Percentiles rank a stretch among this genome's conserved stretches.
These are phyloP conservation scores for Chaetomium sp. DNA, from an alignment of 2,329 filamentous ascomycete genomes.

Conservation along the genomic window DNA sequence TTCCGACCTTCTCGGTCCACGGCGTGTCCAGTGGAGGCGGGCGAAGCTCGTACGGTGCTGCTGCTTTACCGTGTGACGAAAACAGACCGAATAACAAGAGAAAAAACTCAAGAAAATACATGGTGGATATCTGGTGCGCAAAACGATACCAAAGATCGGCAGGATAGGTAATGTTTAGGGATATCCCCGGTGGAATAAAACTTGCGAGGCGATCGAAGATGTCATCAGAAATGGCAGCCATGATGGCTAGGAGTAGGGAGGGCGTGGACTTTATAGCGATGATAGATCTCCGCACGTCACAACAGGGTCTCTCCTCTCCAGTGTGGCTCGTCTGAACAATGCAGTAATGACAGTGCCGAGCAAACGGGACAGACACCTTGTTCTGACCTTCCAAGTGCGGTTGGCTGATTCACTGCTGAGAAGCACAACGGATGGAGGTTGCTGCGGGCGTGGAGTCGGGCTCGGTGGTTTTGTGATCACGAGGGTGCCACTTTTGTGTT, in stretches of 20 bases:
- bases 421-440: neutral
- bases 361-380: neutral
- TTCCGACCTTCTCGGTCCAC: constrained; percentile 57
- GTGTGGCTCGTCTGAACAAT: neutral
- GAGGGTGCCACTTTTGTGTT: neutral
- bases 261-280: neutral
- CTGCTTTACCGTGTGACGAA: constrained; percentile 1
- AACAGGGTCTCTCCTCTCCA: neutral
- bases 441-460: neutral
- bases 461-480: neutral
- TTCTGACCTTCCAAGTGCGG: neutral
- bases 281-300: neutral
- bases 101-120: constrained; percentile 4
- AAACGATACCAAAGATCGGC: neutral
- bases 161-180: neutral
- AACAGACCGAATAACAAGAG: neutral
- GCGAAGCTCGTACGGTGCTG: constrained; percentile 42
- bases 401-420: neutral
- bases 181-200: neutral
- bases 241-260: neutral
- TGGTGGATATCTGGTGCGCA: neutral
- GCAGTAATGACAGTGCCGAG: neutral
- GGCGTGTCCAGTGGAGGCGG: constrained; percentile 51
- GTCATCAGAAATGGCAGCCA: neutral
- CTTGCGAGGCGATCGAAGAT: neutral